Evolutionary conservation across 2,329 filamentous ascomycete species (phyloP).

Genomic region (Apiospora kogelbergensis): DNA sequence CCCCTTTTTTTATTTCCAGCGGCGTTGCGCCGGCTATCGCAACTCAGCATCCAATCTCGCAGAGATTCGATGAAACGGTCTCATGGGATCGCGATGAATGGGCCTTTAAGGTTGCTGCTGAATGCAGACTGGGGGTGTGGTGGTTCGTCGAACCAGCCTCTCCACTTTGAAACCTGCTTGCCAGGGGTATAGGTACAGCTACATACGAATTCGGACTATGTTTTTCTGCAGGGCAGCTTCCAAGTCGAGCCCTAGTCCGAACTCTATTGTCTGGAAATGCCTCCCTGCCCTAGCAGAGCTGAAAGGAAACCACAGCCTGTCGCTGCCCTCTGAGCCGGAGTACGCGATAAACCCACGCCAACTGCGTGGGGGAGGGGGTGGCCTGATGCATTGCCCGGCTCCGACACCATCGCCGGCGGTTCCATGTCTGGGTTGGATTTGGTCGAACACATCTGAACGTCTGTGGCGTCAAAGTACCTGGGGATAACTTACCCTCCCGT

Average conservation of each 20-base stretch:
- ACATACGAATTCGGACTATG: neutral
- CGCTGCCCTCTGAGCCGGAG: neutral
- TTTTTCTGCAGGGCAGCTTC: neutral
- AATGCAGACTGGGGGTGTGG: neutral
- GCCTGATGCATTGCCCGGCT: neutral
- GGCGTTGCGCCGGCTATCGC: neutral
- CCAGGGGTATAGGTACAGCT: neutral
- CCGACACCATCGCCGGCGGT: no score
- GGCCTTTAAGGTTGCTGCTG: neutral
- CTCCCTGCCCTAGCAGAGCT: neutral
- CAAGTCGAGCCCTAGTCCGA: neutral
- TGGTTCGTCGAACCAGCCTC: neutral
- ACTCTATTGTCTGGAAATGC: neutral
- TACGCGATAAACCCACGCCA: neutral
- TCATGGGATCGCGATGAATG: neutral
- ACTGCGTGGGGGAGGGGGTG: no score
- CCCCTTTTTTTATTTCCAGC: neutral
- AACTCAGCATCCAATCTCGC: neutral
- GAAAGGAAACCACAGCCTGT: neutral
- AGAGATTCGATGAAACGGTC: neutral
- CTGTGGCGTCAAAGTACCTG: neutral
- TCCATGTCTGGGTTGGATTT: no score
- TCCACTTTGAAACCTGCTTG: neutral
- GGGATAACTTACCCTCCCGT: neutral
- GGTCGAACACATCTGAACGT: neutral